Conservation (phyloP, 129 eudicot species). For the Flaveria robusta region DNA sequence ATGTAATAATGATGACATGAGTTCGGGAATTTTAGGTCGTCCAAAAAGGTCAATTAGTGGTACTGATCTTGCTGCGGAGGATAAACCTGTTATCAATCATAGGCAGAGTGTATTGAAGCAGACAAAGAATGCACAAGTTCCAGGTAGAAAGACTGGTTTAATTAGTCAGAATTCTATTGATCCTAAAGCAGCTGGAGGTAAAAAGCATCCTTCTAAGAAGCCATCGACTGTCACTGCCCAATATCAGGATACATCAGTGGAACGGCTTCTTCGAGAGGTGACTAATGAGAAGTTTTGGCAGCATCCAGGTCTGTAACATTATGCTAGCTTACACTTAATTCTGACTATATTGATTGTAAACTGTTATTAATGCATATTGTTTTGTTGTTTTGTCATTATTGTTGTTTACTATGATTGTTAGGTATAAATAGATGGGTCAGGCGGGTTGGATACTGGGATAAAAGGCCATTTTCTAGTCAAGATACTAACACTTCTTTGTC, state of each 20-base stretch:
- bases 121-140: constrained; percentile 32
- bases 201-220: constrained; percentile 80
- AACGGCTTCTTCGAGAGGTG: constrained; percentile 94
- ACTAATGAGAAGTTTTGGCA: constrained; percentile 92
- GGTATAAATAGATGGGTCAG: background rate
- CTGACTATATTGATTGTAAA: constrained; percentile 56
- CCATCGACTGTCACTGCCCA: constrained; percentile 43
- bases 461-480: background rate
- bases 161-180: constrained; percentile 58
- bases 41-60: constrained; percentile 68
- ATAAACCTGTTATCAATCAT: constrained; percentile 41
- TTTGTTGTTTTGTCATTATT: background rate
- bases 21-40: constrained; percentile 54
- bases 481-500: background rate
- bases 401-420: constrained; percentile 12
- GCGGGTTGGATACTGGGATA: background rate
- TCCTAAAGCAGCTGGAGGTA: constrained; percentile 41
- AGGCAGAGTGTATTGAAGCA: constrained; percentile 64
- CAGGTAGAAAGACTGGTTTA: constrained; percentile 55
- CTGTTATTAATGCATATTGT: background rate
- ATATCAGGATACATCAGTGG: constrained; percentile 89
- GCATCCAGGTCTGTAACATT: constrained; percentile 67
- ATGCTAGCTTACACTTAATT: constrained; percentile 12
- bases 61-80: constrained; percentile 58
- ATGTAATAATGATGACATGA: constrained; percentile 54